Evolutionary conservation across 23 red algal genomes (phyloP).

Genomic region (Gracilaria domingensis): DNA sequence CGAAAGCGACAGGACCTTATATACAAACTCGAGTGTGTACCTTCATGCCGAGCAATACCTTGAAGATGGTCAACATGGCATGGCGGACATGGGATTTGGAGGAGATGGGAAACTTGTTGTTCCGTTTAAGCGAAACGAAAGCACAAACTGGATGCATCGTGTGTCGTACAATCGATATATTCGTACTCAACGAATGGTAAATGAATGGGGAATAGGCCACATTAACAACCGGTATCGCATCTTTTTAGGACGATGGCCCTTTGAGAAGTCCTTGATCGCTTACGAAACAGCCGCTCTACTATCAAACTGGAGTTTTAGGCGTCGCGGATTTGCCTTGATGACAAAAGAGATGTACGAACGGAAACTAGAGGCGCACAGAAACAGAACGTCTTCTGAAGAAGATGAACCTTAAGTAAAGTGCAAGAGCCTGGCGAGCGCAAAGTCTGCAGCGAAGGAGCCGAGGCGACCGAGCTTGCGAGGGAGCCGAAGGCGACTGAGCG

Average conservation of each 20-base stretch:
- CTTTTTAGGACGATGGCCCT: conserved; percentile 55
- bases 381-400: no score
- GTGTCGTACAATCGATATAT: conserved; percentile 12
- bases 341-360: background rate
- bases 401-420: no score
- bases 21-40: conserved; percentile 24
- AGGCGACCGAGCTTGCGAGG: no score
- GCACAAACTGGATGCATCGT: conserved; percentile 30
- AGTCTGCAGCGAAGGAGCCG: no score
- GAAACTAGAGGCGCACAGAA: conserved; percentile 8
- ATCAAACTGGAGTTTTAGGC: conserved; percentile 35
- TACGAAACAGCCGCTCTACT: conserved; percentile 31
- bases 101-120: conserved; percentile 20
- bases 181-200: conserved; percentile 47
- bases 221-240: conserved; percentile 42
- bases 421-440: no score
- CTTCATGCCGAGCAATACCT: background rate
- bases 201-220: conserved; percentile 52
- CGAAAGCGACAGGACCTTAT: conserved; percentile 29
- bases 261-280: conserved; percentile 11
- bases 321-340: conserved; percentile 23
- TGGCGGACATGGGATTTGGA: conserved; percentile 41
- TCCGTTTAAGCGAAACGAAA: conserved; percentile 41
- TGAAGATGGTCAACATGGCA: conserved; percentile 30
- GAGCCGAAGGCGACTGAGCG: no score